phyloP scores from a whole-genome alignment of 2,329 filamentous ascomycete species.

The Pezizomycotina sp. region DNA sequence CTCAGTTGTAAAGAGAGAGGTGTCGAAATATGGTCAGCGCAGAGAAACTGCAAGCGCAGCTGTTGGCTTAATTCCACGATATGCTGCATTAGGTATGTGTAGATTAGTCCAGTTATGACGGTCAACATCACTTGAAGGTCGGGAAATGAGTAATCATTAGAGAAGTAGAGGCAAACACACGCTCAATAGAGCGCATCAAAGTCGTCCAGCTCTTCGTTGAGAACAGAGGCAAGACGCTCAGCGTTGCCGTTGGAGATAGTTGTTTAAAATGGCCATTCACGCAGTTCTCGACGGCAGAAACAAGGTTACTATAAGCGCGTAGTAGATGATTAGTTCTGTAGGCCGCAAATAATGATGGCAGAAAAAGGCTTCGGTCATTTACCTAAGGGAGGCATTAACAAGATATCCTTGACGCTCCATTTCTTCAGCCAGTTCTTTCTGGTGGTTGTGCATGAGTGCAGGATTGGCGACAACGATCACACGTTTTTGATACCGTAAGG shows the following conservation, averaged over 20 bases:
- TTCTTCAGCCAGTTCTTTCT: constrained; percentile 66
- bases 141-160: no score
- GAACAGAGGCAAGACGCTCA: constrained; percentile 30
- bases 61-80: no score
- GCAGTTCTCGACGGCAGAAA: constrained; percentile 15
- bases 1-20: no score
- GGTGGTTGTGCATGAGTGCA: constrained; percentile 71
- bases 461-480: constrained; percentile 84
- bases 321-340: neutral
- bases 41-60: no score
- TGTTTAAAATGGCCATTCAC: constrained; percentile 18
- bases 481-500: constrained; percentile 53
- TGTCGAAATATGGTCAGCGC: no score
- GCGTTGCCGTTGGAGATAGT: constrained; percentile 21
- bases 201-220: constrained; percentile 29
- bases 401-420: constrained; percentile 61
- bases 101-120: no score
- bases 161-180: no score
- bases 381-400: constrained; percentile 53
- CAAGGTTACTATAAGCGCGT: constrained; percentile 12
- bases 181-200: no score
- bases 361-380: constrained; percentile 26
- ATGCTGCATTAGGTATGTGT: no score
- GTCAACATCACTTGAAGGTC: no score
- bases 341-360: neutral